Conservation (phyloP, 495 filamentous ascomycete genomes). For the Lepidopterella palustris region DNA sequence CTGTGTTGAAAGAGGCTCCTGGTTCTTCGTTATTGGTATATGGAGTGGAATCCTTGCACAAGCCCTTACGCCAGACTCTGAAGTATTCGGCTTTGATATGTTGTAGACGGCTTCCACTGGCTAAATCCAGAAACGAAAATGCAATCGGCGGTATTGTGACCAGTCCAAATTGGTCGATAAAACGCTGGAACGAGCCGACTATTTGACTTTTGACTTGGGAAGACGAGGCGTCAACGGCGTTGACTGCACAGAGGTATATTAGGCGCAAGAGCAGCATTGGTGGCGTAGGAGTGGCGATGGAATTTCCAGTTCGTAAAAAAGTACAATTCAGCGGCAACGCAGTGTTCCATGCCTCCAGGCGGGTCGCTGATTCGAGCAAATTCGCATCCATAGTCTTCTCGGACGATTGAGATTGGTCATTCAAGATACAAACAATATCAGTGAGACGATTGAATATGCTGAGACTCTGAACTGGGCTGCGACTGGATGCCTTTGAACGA, state of each 20-base stretch:
- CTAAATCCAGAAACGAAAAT: constrained; percentile 1
- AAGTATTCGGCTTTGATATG: background rate
- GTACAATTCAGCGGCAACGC: constrained; percentile 9
- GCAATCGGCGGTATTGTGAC: constrained; percentile 7
- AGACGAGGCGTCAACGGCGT: background rate
- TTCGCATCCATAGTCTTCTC: background rate
- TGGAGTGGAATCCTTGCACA: background rate
- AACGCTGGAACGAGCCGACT: constrained; percentile 1
- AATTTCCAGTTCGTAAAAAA: constrained; percentile 3
- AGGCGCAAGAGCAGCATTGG: constrained; percentile 14
- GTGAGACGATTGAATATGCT: constrained; percentile 58
- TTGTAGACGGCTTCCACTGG: background rate
- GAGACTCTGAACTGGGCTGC: constrained; percentile 50
- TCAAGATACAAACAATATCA: constrained; percentile 45
- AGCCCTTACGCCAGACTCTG: background rate
- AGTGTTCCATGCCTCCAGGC: constrained; percentile 11
- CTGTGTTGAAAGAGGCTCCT: no score
- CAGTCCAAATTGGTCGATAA: constrained; percentile 6
- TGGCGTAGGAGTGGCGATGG: constrained; percentile 1
- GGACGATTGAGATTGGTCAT: constrained; percentile 26
- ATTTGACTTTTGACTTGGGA: background rate
- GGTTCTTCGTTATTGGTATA: background rate
- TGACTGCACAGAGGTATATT: background rate
- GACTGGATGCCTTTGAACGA: constrained; percentile 30
- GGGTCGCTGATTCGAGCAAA: background rate